Base-by-base conservation (phyloP, 345 rosid species). In the Syzygium grande region DNA sequence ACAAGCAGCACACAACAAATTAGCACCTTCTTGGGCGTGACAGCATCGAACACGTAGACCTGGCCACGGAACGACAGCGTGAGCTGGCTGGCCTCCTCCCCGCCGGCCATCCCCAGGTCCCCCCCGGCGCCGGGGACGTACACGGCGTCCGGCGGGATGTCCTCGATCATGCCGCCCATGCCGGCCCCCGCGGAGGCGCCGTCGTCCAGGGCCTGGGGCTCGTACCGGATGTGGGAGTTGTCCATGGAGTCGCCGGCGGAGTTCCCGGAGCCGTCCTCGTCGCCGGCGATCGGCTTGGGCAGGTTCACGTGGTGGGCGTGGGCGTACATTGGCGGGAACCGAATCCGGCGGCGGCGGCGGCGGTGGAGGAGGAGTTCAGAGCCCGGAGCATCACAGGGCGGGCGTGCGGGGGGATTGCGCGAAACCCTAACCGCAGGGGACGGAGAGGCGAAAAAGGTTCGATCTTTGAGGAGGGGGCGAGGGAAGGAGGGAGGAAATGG, bases 61-160 rank as follows among this genome's bases (percentile, higher is more conserved):
- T 97, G 98, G 16, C 98, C 99, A 5, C 96, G 97, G 90, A 96
- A 97, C 43, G 99, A 93, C 89, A 97, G 93, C 11, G 97, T 93
- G 23, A 97, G 95, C 93, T 96, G 98, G 91, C 92, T 89, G 12
- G 94, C 90, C 17, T 89, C 89, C 25, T 89, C 93, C 54, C 55
- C 91, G 10, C 89, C 41, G 86, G 94, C 83, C 90, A 85, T 68
- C 53, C 89, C 91, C 52, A 95, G 85, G 68, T 79, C 92, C 84
- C 91, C 89, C 85, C 90, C 94, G 27, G 86, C 84, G 79, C 89
- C 89, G 85, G 85, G 51, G 52, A 87, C 92, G 52, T 94, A 95
- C 41, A 91, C 91, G 46, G 97, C 93, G 38, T 94, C 95, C 41
- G 92, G 89, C 41, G 92, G 90, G 9, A 94, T 93, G 63, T 93